Conservation (phyloP, 2,329 filamentous ascomycete genomes). For the Neonectria punicea region DNA sequence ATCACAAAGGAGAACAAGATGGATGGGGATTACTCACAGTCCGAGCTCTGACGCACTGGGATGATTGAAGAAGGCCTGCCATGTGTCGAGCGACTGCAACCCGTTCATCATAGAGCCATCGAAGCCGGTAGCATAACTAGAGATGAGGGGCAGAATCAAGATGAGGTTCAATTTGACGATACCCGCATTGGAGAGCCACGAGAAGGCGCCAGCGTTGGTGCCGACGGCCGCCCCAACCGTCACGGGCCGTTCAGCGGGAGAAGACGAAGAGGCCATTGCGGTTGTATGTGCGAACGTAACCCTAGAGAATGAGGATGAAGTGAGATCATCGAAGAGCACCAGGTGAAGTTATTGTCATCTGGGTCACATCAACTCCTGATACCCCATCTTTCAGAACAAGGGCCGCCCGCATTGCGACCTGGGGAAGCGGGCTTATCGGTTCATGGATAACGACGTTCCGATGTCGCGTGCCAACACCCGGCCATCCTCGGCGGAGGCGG, state of each 20-base stretch:
- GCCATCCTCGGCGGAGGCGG: background rate
- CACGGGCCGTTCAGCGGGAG: background rate
- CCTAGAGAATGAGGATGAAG: background rate
- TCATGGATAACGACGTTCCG: background rate
- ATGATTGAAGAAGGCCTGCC: slow-evolving; percentile 9
- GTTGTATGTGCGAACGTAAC: background rate
- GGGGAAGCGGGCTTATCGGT: background rate
- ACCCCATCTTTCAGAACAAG: background rate
- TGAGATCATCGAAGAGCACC: background rate
- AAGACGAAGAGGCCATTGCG: background rate
- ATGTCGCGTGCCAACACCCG: background rate
- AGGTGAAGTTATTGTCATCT: background rate
- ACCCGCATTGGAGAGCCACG: slow-evolving; percentile 10
- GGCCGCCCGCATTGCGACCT: too few species aligned
- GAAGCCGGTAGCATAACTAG: slow-evolving; percentile 27
- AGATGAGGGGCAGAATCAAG: slow-evolving; percentile 12
- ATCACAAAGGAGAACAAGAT: too few species aligned
- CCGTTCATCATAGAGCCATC: slow-evolving; percentile 34
- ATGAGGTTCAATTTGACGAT: slow-evolving; percentile 18
- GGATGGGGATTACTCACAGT: background rate
- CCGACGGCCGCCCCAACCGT: slow-evolving; percentile 4
- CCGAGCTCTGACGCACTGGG: slow-evolving; percentile 8
- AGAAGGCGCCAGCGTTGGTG: background rate
- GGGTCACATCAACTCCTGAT: background rate
- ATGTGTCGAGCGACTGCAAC: background rate